phyloP scores from a whole-genome alignment of 257 asterid species.

The Striga asiatica region DNA sequence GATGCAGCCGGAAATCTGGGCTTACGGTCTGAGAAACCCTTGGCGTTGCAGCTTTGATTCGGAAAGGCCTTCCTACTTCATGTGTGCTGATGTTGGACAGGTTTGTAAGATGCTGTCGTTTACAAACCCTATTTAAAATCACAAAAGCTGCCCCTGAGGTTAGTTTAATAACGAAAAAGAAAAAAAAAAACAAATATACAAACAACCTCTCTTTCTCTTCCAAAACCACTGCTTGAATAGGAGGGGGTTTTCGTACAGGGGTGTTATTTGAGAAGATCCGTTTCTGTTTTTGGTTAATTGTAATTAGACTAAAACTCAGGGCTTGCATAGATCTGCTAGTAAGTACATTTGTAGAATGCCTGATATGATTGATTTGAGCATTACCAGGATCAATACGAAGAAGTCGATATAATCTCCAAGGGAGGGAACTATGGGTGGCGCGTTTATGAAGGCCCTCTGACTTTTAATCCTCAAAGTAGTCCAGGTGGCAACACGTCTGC shows the following conservation, averaged over 20 bases:
- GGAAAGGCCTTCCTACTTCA: constrained; percentile 76
- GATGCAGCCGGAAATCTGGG: constrained; percentile 70
- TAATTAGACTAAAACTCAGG: background rate
- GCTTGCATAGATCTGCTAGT: no score
- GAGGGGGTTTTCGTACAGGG: no score
- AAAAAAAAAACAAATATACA: background rate
- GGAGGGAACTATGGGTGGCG: constrained; percentile 98
- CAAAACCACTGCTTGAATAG: no score
- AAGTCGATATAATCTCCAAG: constrained; percentile 70
- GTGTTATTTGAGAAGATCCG: no score
- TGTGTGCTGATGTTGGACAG: constrained; percentile 81
- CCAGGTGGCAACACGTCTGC: constrained; percentile 55
- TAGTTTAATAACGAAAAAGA: no score
- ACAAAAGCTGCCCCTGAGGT: no score
- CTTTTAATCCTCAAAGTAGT: constrained; percentile 34
- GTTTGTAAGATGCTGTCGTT: constrained; percentile 20
- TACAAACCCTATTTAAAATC: background rate
- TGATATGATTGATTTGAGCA: background rate
- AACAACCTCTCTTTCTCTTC: no score
- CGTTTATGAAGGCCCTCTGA: constrained; percentile 62
- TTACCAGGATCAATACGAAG: constrained; percentile 69
- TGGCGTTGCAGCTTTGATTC: constrained; percentile 96
- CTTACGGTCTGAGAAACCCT: constrained; percentile 70
- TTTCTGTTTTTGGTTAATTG: no score
- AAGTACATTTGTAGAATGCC: background rate